phyloP scores from a whole-genome alignment of 371 early-diverging fungal species.

The Encephalitozoon intestinalis region DNA sequence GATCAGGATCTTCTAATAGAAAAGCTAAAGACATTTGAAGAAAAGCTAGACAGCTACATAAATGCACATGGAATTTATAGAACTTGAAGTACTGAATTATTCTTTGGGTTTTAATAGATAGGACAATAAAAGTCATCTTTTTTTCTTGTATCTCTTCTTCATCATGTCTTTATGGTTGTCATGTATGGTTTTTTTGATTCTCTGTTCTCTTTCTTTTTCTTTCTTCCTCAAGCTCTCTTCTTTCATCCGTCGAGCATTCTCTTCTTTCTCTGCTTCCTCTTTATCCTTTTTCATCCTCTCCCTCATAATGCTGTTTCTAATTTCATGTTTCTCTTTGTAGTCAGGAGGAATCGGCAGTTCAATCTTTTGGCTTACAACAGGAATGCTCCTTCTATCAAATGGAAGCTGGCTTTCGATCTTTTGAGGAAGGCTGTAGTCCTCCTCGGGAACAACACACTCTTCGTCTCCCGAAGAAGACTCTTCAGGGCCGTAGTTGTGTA shows the following conservation, averaged over 20 bases:
- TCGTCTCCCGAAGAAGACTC: conserved; percentile 78
- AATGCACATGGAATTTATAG: conserved; percentile 8
- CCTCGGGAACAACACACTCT: conserved; percentile 63
- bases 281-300: conserved; percentile 9
- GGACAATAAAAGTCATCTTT: not conserved
- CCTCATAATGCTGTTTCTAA: not conserved
- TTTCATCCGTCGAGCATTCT: not conserved
- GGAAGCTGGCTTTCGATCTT: conserved; percentile 23
- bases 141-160: not conserved
- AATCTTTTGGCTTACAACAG: conserved; percentile 26
- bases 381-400: conserved; percentile 28
- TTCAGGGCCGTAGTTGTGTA: conserved; percentile 66
- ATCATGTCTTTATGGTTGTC: conserved; percentile 20
- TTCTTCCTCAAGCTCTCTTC: conserved; percentile 8
- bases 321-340: conserved; percentile 13
- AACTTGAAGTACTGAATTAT: not conserved
- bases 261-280: conserved; percentile 31
- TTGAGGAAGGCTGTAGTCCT: conserved; percentile 24
- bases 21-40: conserved; percentile 29
- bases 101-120: conserved; percentile 2
- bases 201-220: conserved; percentile 35
- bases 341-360: conserved; percentile 44
- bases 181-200: conserved; percentile 7
- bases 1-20: conserved; percentile 15
- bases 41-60: conserved; percentile 15